These are phyloP conservation scores for Hypoxylon perforatum DNA, from an alignment of 495 filamentous ascomycete species.

Conservation along the genomic window DNA sequence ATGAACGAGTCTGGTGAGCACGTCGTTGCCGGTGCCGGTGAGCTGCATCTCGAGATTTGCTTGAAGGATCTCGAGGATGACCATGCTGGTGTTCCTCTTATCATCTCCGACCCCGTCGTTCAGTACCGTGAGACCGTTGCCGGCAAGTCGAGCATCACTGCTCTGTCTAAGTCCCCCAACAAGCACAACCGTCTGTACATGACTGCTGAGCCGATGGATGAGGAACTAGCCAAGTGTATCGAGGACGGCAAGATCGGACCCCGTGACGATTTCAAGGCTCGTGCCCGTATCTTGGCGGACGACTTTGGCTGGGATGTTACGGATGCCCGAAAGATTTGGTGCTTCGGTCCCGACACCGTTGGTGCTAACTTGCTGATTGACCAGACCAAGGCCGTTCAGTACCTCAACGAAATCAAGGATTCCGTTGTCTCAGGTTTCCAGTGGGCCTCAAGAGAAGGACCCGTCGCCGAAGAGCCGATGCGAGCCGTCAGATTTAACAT, in stretches of 20 bases:
- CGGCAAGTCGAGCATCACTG: constrained; percentile 86
- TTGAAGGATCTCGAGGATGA: constrained; percentile 99
- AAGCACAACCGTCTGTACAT: constrained; percentile 99
- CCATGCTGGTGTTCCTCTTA: constrained; percentile 97
- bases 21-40: constrained; percentile 98
- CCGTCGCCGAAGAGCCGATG: constrained; percentile 98
- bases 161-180: constrained; percentile 99
- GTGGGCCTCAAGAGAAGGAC: constrained; percentile 98
- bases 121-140: constrained; percentile 96
- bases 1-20: constrained; percentile 96
- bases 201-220: constrained; percentile 84
- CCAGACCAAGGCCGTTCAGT: constrained; percentile 99
- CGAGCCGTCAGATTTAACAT: constrained; percentile 97
- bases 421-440: constrained; percentile 99
- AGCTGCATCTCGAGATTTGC: constrained; percentile 99
- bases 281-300: constrained; percentile 95
- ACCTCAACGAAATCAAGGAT: constrained; percentile 99
- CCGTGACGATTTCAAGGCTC: constrained; percentile 99
- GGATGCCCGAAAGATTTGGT: constrained; percentile 99
- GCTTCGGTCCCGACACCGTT: constrained; percentile 97
- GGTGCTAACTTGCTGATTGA: constrained; percentile 99
- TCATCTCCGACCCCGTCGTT: constrained; percentile 96
- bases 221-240: constrained; percentile 91
- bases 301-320: constrained; percentile 99
- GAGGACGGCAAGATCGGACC: constrained; percentile 92